Percentiles rank a stretch among this genome's conserved stretches.
Conservation (phyloP, 2,329 filamentous ascomycete species). For the Fusarium sp. region DNA sequence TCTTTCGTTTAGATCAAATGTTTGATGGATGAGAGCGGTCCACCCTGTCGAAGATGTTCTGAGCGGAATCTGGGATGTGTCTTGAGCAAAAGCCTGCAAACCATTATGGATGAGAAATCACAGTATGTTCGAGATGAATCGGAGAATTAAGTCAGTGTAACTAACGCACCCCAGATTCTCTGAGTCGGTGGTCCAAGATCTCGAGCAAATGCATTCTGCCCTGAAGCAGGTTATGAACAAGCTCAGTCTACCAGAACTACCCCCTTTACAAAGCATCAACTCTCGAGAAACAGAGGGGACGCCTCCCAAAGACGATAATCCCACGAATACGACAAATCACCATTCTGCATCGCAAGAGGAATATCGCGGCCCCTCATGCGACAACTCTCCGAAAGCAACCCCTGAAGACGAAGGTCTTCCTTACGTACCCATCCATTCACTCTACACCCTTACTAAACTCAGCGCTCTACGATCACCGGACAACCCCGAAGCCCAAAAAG, state of each 20-base stretch:
- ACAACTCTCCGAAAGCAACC: slow-evolving; percentile 50
- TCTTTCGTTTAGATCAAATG: slow-evolving; percentile 56
- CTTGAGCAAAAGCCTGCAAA: slow-evolving; percentile 60
- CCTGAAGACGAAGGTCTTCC: slow-evolving; percentile 56
- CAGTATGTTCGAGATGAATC: slow-evolving; percentile 48
- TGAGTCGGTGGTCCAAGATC: slow-evolving; percentile 45
- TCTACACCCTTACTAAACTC: slow-evolving; percentile 58
- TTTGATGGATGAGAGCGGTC: slow-evolving; percentile 58
- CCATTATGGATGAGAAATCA: slow-evolving; percentile 59
- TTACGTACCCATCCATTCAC: slow-evolving; percentile 58
- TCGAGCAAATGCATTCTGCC: slow-evolving; percentile 48
- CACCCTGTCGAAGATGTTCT: slow-evolving; percentile 57
- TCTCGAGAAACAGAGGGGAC: slow-evolving; percentile 44
- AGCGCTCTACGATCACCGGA: slow-evolving; percentile 56
- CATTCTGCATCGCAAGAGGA: slow-evolving; percentile 38
- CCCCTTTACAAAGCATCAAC: slow-evolving; percentile 43
- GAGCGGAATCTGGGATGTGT: slow-evolving; percentile 58
- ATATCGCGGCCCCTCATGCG: slow-evolving; percentile 47
- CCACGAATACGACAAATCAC: slow-evolving; percentile 11
- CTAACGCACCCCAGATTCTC: slow-evolving; percentile 16
- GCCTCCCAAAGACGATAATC: slow-evolving; percentile 44
- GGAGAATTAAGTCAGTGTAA: not conserved
- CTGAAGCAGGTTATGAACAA: slow-evolving; percentile 48
- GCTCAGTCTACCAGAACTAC: slow-evolving; percentile 45
- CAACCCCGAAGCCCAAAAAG: slow-evolving; percentile 41